Conservation (phyloP, 2,329 filamentous ascomycete species). For the Alternaria sp. region DNA sequence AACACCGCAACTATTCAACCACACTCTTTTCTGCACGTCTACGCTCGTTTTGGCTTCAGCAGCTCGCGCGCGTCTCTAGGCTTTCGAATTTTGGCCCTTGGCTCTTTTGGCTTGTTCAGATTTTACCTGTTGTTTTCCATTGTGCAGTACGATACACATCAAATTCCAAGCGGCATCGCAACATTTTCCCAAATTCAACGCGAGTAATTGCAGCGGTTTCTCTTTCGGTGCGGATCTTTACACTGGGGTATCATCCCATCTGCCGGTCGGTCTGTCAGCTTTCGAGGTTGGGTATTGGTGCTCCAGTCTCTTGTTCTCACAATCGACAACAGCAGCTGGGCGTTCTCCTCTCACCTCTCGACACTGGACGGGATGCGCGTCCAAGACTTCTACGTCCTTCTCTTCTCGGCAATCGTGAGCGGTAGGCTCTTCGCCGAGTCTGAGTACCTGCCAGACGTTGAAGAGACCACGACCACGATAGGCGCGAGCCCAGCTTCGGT, state of each 20-base stretch:
- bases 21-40: not conserved
- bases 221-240: not conserved
- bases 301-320: not conserved
- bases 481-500: conserved; percentile 10
- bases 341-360: not conserved
- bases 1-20: not conserved
- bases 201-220: not conserved
- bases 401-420: not conserved
- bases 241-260: not conserved
- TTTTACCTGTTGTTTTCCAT: not conserved
- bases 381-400: not conserved
- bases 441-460: not conserved
- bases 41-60: not conserved
- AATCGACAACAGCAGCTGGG: not conserved
- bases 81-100: not conserved
- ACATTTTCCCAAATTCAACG: not conserved
- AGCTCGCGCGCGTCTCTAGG: not conserved
- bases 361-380: not conserved
- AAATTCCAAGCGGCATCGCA: not conserved
- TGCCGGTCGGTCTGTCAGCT: not conserved
- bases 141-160: not conserved
- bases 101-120: not conserved
- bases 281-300: not conserved
- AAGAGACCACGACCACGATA: not conserved
- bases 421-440: not conserved